Evolutionary conservation across 352 stramenopile species (phyloP), one percentile per base, ranked within the genome.

Genomic region (Peronospora tabacina): DNA sequence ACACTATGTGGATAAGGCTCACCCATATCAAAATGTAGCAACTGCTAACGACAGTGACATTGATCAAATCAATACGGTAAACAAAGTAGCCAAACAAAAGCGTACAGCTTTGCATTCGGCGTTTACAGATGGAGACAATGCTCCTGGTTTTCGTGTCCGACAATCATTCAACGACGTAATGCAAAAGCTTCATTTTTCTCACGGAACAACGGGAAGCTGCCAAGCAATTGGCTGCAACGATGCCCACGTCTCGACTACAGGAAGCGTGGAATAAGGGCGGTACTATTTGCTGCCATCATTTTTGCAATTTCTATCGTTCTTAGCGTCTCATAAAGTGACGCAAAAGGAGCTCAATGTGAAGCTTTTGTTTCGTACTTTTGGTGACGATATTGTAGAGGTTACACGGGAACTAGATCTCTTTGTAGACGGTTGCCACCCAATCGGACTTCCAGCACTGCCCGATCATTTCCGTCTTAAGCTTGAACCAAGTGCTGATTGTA

Each of bases 261-360:
- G 75, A 90, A 34, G 77, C 77, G 1, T 92, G 70, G 66, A 57
- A 58, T 34, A 86, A 24, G 82, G 82, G 20, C 66, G 67, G n/a
- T 93, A 87, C 63, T 91, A 90, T 45, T 40, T 93, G 49, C 54
- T 93, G 32, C 82, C 82, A 35, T 93, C 82, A 8, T 93, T 93
- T 41, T 46, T 93, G 16, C 52, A 71, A 4, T 84, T 93, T 37
- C 52, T 92, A 13, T 28, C 19, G 0, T 19, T 33, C 19, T 30
- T 33, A 13, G 19, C 38, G 10, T 44, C 38, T 7, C 20, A 19
- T 1, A 15, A 44, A 2, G 9, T 33, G 19, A 17, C 19, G 19
- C 9, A 44, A 11, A 24, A 13, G 10, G 19, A 44, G 9, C 5
- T 67, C 22, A 63, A 83, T 37, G 60, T 85, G 32, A 77, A 77